Evolutionary conservation across 139 green algal genomes (phyloP), one percentile per base, ranked within the genome.

Genomic region (Diplosphaera chodatii): DNA sequence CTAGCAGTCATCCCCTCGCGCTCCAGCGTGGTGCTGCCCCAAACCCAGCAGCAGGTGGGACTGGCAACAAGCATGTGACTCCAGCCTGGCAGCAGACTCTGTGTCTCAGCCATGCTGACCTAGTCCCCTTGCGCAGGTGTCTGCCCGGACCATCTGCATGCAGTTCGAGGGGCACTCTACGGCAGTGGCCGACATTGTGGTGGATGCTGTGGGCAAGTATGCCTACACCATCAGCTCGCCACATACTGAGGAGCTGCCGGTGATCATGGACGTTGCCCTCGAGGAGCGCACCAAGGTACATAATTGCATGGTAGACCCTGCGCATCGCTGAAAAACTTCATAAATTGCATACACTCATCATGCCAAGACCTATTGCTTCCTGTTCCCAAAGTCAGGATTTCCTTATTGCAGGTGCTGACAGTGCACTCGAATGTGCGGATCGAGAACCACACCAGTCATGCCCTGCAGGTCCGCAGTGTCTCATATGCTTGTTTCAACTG

Each of bases 151-250:
- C 48, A 80, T 88, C 63, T 78, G 40, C 68, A 74, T 88, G 69
- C 74, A 81, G 67, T 79, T 88, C 33, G 79, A 83, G n/a, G 82
- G 82, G 63, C 78, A 76, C 48, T 82, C 73, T 67, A 70, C 72
- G 23, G 37, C 77, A 4, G 55, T 84, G 4, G 15, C 29, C 0
- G 63, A 83, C 55, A 73, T 88, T 31, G 70, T 86, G 10, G 80
- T 88, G 30, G 80, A 85, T 64, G 80, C 80, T 41, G 80, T 88
- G 13, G 83, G 83, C 40, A 84, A 80, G 70, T 88, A 84, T 56
- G 73, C 68, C n/a, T 84, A 88, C 63, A 63, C 73, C 23, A 64
- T 83, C 3, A 32, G 76, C 29, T 73, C 69, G 2, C 63, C 77
- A 8, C 41, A 76, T n/a, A 64, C 34, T 3, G 31, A 48, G 23